These are phyloP conservation scores for Calonectria naviculata DNA, from an alignment of 2,329 filamentous ascomycete species.

Conservation along the genomic window DNA sequence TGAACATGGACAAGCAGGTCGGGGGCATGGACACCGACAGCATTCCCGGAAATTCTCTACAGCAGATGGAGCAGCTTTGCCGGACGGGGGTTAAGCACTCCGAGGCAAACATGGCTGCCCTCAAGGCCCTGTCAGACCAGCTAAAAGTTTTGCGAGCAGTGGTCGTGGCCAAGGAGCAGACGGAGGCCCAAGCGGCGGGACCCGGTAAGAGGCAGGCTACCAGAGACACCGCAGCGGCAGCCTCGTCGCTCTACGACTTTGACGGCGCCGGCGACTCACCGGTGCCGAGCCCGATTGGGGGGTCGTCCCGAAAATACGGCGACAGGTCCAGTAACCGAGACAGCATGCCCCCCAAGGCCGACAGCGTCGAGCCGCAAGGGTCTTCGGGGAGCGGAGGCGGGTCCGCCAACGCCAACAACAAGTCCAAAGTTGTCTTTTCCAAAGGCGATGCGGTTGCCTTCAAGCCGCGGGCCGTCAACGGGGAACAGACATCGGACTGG, in stretches of 20 bases:
- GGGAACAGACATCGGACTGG: constrained; percentile 67
- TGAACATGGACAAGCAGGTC: constrained; percentile 53
- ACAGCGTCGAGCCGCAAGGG: constrained; percentile 66
- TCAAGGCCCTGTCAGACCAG: constrained; percentile 54
- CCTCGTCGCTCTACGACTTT: constrained; percentile 56
- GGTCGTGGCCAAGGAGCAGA: constrained; percentile 55
- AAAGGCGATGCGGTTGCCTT: constrained; percentile 76
- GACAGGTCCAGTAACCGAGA: constrained; percentile 55
- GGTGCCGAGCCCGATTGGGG: constrained; percentile 55
- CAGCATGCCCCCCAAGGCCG: constrained; percentile 65
- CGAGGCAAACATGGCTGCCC: constrained; percentile 50
- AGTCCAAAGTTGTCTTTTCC: constrained; percentile 66
- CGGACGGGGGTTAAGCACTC: constrained; percentile 55
- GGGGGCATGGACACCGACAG: constrained; percentile 52
- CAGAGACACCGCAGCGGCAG: constrained; percentile 40
- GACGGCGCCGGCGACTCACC: constrained; percentile 58
- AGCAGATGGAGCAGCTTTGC: constrained; percentile 55
- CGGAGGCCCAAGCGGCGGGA: constrained; percentile 46
- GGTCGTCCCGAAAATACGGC: constrained; percentile 48
- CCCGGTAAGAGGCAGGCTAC: constrained; percentile 42
- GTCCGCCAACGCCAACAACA: constrained; percentile 39
- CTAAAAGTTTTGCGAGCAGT: constrained; percentile 56
- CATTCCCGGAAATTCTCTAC: constrained; percentile 50
- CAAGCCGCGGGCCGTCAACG: constrained; percentile 64
- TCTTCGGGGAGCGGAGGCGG: constrained; percentile 48